A percentile compares a stretch with the other conserved stretches of the same genome.
phyloP scores from a whole-genome alignment of 495 filamentous ascomycete genomes.

The Stereocaulon alpinum region DNA sequence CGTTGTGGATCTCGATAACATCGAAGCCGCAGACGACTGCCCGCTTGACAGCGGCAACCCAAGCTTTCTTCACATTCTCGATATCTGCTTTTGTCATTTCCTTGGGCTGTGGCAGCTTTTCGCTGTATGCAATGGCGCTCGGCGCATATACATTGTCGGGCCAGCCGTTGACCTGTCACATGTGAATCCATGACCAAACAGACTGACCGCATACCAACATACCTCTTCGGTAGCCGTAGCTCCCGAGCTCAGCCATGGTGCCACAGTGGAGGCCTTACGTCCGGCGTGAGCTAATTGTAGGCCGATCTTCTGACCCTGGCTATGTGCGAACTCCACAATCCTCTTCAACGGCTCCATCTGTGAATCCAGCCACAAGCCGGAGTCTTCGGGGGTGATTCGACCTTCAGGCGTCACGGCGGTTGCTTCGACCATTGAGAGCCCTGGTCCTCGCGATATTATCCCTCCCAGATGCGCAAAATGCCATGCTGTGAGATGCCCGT shows the following conservation, averaged over 20 bases:
- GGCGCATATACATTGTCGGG: slow-evolving; percentile 48
- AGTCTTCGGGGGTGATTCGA: slow-evolving; percentile 64
- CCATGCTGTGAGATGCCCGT: slow-evolving; percentile 54
- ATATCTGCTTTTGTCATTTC: slow-evolving; percentile 50
- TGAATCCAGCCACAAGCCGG: slow-evolving; percentile 63
- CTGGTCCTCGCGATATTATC: slow-evolving; percentile 56
- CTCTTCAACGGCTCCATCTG: slow-evolving; percentile 54
- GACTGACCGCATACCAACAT: slow-evolving; percentile 3
- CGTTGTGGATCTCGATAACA: slow-evolving; percentile 49
- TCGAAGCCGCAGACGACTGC: slow-evolving; percentile 49
- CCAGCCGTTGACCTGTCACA: slow-evolving; percentile 45
- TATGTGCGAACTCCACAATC: slow-evolving; percentile 60
- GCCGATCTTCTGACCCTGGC: slow-evolving; percentile 56
- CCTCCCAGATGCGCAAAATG: slow-evolving; percentile 49
- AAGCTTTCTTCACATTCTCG: slow-evolving; percentile 44
- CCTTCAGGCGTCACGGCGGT: slow-evolving; percentile 60
- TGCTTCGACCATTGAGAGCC: slow-evolving; percentile 61
- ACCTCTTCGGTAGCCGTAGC: slow-evolving; percentile 40
- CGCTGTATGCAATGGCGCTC: slow-evolving; percentile 43
- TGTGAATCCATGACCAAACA: background rate
- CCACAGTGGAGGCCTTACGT: slow-evolving; percentile 58
- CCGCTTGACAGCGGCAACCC: slow-evolving; percentile 42
- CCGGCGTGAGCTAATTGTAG: slow-evolving; percentile 73
- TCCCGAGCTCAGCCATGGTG: slow-evolving; percentile 50
- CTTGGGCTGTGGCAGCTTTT: slow-evolving; percentile 39